Percentiles rank a stretch among this genome's conserved stretches.
Evolutionary conservation across 2,329 filamentous ascomycete species (phyloP).

Genomic region (Neonectria neomacrospora): DNA sequence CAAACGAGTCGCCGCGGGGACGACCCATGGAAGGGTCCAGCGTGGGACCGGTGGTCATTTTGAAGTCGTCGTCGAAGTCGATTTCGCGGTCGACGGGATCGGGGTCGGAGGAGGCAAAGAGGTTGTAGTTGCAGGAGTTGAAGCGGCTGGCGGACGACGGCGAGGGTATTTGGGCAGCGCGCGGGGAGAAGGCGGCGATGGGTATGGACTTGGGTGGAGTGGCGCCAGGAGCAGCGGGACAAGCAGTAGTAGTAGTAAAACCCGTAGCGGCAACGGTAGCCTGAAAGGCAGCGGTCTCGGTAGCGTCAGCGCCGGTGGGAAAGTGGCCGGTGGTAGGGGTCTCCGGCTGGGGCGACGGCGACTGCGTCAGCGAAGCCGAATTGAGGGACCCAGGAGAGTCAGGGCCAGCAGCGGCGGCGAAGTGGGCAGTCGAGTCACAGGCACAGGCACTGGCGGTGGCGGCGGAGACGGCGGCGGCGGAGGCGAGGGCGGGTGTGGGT

Average conservation of each 20-base stretch:
- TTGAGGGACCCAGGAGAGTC: slow-evolving; percentile 50
- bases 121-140: slow-evolving; percentile 30
- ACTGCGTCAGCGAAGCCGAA: slow-evolving; percentile 50
- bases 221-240: slow-evolving; percentile 36
- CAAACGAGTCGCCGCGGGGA: slow-evolving; percentile 72
- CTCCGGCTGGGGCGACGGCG: slow-evolving; percentile 51
- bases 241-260: slow-evolving; percentile 39
- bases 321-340: slow-evolving; percentile 47
- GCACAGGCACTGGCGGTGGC: slow-evolving; percentile 39
- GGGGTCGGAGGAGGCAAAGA: slow-evolving; percentile 42
- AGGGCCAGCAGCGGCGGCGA: slow-evolving; percentile 43
- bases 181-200: slow-evolving; percentile 36
- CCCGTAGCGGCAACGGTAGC: slow-evolving; percentile 38
- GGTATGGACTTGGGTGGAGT: slow-evolving; percentile 50
- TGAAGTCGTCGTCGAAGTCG: slow-evolving; percentile 49
- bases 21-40: slow-evolving; percentile 68
- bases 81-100: slow-evolving; percentile 39
- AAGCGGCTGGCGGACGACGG: slow-evolving; percentile 2
- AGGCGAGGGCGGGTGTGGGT: slow-evolving; percentile 36
- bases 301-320: slow-evolving; percentile 43
- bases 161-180: slow-evolving; percentile 30
- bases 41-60: slow-evolving; percentile 69
- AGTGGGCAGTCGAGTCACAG: slow-evolving; percentile 42
- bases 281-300: slow-evolving; percentile 37
- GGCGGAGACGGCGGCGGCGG: slow-evolving; percentile 34